Base-by-base conservation (phyloP, 2,329 filamentous ascomycete genomes). In the Trichoderma breve region DNA sequence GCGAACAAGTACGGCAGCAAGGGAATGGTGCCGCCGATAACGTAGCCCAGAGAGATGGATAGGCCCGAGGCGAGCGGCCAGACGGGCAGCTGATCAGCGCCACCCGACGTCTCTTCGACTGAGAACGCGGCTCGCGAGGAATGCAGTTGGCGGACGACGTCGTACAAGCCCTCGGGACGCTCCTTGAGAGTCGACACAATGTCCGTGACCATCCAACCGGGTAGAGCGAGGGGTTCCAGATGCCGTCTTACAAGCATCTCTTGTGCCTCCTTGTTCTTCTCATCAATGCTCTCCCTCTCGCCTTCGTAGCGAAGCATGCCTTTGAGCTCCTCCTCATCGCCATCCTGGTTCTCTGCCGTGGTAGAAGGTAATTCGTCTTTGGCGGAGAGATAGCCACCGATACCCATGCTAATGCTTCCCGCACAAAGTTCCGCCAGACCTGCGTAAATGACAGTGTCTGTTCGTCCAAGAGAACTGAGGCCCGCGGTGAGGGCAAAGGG, bases 401-500 rank as follows among this genome's bases (percentile, higher is more conserved):
- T 85, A 3, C 91, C 91, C 91, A 93, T 93, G 60, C 89, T 91
- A 73, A 93, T 92, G 61, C 89, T 88, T 3, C 92, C 91, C 0
- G 90, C 90, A 73, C 91, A 91, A 51, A 93, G 84, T 79, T 93
- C 91, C 0, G 91, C 91, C 32, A 92, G 81, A 0, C 92, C 91
- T 3, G 90, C 91, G 51, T 89, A 88, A 26, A 94, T 87, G 69
- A 91, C 88, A 0, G 89, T 88, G 70, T 87, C 86, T 15, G 88
- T 87, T 70, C 86, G 84, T 3, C 89, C 89, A 6, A 91, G 82
- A 3, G 86, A 87, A 24, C 87, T 88, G 4, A 94, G 84, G 3
- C 92, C 91, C 1, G 92, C 91, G 0, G 91, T 93, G 21, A 93
- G 83, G 21, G 92, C 92, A 77, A 94, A 93, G 0, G 92, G 92